Evolutionary conservation across 805 yeast species (phyloP), one percentile per base, ranked within the genome.

Genomic region (Saturnispora gosingensis): DNA sequence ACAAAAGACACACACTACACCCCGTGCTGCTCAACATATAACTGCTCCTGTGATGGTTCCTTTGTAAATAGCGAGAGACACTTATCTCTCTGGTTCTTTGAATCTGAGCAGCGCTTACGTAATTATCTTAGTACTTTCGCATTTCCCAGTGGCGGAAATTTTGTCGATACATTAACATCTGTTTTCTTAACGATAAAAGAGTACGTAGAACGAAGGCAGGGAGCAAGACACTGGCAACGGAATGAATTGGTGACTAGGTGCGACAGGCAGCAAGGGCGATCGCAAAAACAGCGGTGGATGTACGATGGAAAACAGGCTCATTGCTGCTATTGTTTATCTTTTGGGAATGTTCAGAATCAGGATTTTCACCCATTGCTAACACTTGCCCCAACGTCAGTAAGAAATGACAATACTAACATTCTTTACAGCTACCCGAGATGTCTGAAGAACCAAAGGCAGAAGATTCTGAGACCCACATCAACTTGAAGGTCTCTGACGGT

Each of bases 401-500:
- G 16, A 15, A 24, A 13, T 24, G 22, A 24, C 32, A 27, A 15
- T 43, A 49, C 51, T 44, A 43, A 49, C 46, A 35, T 11, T 4
- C 7, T 10, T 24, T 25, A 18, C 16, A 36, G 9, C 10, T 11
- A 13, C 22, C 20, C 25, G 18, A 38, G 6, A 67, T 67, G 71
- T 65, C 70, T 16, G 70, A 66, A 28, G 63, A 69, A 70, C 63
- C 72, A 61, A 80, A 80, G 62, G 71, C 79, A 49, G 90, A 84
- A 62, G 71, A 72, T 59, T 46, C 54, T 11, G 55, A 54, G 40
- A 60, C 65, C 7, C 97, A 89, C 71, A 85, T 93, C 69, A 89
- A 88, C 74, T 73, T 93, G 70, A 89, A 88, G 69, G 99, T 93
- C 46, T 83, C 95, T 35, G 99, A 93, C 68, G 95, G 96, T 46